Conservation (phyloP, 2,329 filamentous ascomycete species). For the Sporothrix luriei region DNA sequence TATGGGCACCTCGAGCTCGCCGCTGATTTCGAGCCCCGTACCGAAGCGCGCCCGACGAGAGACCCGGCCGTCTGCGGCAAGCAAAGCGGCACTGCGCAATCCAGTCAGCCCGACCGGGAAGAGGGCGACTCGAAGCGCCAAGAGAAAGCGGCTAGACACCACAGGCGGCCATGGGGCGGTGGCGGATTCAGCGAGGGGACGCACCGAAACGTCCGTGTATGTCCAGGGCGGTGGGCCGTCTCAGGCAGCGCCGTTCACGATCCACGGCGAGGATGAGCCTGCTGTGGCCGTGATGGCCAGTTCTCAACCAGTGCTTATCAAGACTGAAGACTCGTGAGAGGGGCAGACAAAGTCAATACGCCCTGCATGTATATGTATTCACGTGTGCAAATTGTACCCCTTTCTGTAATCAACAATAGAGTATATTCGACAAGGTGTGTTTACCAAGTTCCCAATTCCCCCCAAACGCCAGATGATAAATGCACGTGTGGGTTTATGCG, state of each 20-base stretch:
- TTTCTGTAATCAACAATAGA: background rate
- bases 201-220: constrained; percentile 27
- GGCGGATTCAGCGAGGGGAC: background rate
- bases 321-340: constrained; percentile 19
- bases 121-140: background rate
- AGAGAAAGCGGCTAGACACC: constrained; percentile 5
- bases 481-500: background rate
- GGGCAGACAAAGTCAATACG: background rate
- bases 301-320: constrained; percentile 22
- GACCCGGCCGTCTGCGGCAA: background rate
- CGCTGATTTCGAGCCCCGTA: constrained; percentile 11
- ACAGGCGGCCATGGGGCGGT: no score
- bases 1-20: background rate
- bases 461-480: constrained; percentile 30
- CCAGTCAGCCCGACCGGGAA: constrained; percentile 2
- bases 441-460: constrained; percentile 25
- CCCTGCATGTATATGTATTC: background rate
- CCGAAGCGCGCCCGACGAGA: constrained; percentile 9
- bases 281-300: background rate
- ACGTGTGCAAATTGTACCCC: constrained; percentile 4
- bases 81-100: constrained; percentile 1
- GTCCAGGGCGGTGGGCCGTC: background rate
- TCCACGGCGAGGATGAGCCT: background rate
- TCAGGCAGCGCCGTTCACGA: no score
- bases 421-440: constrained; percentile 26